Evolutionary conservation across 2,329 filamentous ascomycete genomes (phyloP).

Genomic region (Alternaria panax): DNA sequence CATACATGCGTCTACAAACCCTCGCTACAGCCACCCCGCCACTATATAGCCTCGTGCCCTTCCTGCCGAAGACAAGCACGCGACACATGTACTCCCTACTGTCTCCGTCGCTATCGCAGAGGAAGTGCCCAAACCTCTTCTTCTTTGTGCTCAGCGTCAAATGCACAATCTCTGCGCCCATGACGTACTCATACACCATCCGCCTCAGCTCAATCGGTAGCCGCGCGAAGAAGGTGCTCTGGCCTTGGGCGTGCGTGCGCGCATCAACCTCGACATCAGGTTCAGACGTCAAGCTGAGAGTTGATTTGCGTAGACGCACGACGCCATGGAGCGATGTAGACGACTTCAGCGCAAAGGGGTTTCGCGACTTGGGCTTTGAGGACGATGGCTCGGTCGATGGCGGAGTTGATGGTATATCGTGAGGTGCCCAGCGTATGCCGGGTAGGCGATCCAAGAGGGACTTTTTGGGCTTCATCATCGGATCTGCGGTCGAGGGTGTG

Average conservation of each 20-base stretch:
- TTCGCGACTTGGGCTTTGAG: conserved; percentile 25
- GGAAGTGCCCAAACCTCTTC: conserved; percentile 42
- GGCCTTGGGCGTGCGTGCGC: conserved; percentile 37
- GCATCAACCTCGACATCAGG: conserved; percentile 34
- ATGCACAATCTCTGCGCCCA: conserved; percentile 41
- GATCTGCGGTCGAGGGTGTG: neutral
- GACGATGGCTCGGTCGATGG: conserved; percentile 3
- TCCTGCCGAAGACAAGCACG: conserved; percentile 38
- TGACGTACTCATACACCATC: conserved; percentile 44
- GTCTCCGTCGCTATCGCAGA: conserved; percentile 30
- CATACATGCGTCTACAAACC: conserved; percentile 42
- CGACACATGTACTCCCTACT: conserved; percentile 36
- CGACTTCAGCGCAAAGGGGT: conserved; percentile 18
- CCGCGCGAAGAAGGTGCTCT: conserved; percentile 40
- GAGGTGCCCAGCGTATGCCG: conserved; percentile 36
- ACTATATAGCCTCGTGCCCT: conserved; percentile 20
- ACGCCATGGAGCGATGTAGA: conserved; percentile 2
- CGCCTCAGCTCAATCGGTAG: conserved; percentile 42
- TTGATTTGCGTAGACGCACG: conserved; percentile 29
- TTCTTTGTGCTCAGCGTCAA: conserved; percentile 40
- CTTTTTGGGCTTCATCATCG: conserved; percentile 17
- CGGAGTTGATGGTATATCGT: conserved; percentile 30
- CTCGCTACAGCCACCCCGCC: conserved; percentile 27
- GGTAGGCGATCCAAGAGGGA: conserved; percentile 24
- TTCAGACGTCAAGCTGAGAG: conserved; percentile 27